These are phyloP conservation scores for Trifolium fragiferum DNA, from an alignment of 306 rosid genomes.

Conservation along the genomic window DNA sequence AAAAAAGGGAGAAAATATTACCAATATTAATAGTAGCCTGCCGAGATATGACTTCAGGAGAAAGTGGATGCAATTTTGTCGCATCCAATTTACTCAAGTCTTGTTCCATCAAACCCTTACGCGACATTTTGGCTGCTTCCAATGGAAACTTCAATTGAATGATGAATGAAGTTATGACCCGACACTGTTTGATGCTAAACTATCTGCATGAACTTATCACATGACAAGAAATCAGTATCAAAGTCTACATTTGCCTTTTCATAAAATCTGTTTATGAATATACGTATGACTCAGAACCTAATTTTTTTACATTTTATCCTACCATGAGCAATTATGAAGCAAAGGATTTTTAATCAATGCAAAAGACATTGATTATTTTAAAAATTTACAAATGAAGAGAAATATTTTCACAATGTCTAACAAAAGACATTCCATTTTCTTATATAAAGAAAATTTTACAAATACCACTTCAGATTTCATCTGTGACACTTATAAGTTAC, in stretches of 20 bases:
- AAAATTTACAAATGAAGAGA: neutral
- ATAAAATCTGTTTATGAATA: neutral
- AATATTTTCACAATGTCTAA: constrained; percentile 2
- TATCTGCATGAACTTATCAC: constrained; percentile 23
- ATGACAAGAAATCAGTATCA: constrained; percentile 5
- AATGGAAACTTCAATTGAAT: constrained; percentile 15
- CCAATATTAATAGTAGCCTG: constrained; percentile 97
- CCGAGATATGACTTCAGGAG: constrained; percentile 93
- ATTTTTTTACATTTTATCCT: constrained; percentile 13
- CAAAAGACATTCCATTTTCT: constrained; percentile 21
- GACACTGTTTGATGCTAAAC: constrained; percentile 13
- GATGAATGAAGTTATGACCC: neutral
- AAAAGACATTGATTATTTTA: no score
- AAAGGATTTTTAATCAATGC: neutral
- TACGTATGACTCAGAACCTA: constrained; percentile 1
- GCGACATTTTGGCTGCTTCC: constrained; percentile 64
- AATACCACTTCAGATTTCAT: neutral
- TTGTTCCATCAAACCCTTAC: constrained; percentile 93
- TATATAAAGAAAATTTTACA: constrained; percentile 10
- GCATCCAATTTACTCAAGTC: constrained; percentile 93
- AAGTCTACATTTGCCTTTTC: neutral
- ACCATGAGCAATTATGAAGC: neutral
- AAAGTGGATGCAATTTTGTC: constrained; percentile 81
- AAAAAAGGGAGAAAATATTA: constrained; percentile 37
- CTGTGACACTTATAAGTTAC: neutral